Evolutionary conservation across 2,329 filamentous ascomycete species (phyloP).

Genomic region (Exophiala dermatitidis): DNA sequence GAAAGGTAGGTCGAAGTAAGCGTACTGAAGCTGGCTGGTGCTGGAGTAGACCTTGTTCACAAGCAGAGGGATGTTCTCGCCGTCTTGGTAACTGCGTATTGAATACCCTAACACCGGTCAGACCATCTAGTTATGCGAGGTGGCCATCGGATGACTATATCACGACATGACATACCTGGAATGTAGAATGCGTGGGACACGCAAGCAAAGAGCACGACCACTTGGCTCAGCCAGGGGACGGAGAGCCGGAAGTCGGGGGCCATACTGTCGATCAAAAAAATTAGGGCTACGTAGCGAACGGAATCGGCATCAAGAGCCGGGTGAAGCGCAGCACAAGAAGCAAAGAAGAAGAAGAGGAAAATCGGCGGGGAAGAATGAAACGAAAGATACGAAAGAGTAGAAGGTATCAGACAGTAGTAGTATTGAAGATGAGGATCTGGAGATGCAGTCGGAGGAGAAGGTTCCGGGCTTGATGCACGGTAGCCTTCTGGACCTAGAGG

Average conservation of each 20-base stretch:
- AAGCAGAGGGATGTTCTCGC: conserved; percentile 72
- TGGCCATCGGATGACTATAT: not conserved
- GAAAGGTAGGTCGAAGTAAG: conserved; percentile 81
- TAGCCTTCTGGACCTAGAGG: too few relatives aligned
- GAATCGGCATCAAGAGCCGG: conserved; percentile 50
- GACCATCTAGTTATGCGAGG: not conserved
- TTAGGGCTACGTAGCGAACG: conserved; percentile 36
- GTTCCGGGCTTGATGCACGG: not conserved
- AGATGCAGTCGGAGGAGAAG: not conserved
- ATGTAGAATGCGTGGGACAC: conserved; percentile 69
- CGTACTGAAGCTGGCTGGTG: conserved; percentile 83
- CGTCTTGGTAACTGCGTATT: conserved; percentile 68
- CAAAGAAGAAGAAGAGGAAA: conserved; percentile 1
- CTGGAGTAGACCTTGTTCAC: conserved; percentile 91
- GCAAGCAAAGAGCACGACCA: conserved; percentile 44
- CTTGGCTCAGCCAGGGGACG: conserved; percentile 31
- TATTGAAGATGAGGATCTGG: not conserved
- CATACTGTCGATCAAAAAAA: conserved; percentile 22
- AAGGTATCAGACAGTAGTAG: conserved; percentile 1
- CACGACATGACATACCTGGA: conserved; percentile 55
- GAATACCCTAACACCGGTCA: conserved; percentile 59
- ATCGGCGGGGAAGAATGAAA: not conserved
- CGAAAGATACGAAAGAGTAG: not conserved
- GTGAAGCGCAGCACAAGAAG: not conserved
- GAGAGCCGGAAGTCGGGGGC: conserved; percentile 24